Conservation (phyloP, 2,329 filamentous ascomycete species). For the Capronia epimyces region DNA sequence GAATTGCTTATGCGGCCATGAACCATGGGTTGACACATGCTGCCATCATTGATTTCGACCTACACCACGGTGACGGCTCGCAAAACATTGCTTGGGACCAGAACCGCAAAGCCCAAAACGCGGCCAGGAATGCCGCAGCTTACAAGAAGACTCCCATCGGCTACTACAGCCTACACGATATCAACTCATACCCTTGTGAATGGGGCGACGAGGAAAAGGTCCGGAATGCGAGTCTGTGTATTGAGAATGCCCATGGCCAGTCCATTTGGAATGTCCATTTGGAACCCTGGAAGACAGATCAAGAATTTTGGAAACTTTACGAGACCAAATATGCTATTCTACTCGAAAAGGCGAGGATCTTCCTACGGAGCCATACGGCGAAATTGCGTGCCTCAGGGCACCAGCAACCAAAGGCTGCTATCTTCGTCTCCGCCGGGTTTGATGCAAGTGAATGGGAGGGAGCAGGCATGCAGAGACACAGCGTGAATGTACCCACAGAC, state of each 20-base stretch:
- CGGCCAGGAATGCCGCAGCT: conserved; percentile 63
- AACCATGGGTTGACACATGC: conserved; percentile 85
- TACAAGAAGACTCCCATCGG: conserved; percentile 85
- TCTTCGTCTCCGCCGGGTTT: conserved; percentile 94
- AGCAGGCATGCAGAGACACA: conserved; percentile 87
- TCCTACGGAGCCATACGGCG: conserved; percentile 67
- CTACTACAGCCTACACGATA: conserved; percentile 95
- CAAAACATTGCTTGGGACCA: conserved; percentile 90
- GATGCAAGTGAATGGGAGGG: conserved; percentile 96
- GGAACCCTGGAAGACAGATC: conserved; percentile 73
- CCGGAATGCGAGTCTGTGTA: conserved; percentile 85
- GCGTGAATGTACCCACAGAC: conserved; percentile 90
- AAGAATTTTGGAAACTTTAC: conserved; percentile 88
- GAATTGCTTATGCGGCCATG: conserved; percentile 83
- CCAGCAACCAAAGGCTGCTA: conserved; percentile 70
- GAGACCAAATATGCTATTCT: conserved; percentile 69
- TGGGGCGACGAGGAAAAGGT: conserved; percentile 89
- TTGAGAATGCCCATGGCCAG: conserved; percentile 90
- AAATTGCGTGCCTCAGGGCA: conserved; percentile 54
- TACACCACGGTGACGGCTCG: conserved; percentile 93
- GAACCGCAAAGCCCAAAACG: conserved; percentile 62
- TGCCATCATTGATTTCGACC: conserved; percentile 85
- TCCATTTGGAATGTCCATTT: conserved; percentile 95
- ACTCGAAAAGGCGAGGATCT: conserved; percentile 73
- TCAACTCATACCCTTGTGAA: conserved; percentile 97